Percentiles rank a stretch among this genome's conserved stretches.
phyloP scores from a whole-genome alignment of 2,329 filamentous ascomycete species.

The Arachnomyces sp. region DNA sequence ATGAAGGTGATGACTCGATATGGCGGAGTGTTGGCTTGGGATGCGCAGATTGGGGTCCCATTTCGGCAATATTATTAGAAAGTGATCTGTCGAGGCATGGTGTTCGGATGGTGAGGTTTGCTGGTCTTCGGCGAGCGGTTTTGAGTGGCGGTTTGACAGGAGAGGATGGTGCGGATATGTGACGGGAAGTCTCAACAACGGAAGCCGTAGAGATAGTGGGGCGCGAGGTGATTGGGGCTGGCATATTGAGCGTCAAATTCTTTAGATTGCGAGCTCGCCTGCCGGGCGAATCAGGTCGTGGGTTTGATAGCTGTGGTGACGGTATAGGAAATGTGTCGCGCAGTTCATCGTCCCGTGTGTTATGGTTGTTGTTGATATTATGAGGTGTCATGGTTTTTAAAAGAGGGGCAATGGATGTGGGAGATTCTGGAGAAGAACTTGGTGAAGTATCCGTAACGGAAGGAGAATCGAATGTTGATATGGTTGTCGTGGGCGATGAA shows the following conservation, averaged over 20 bases:
- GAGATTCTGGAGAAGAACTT: slow-evolving; percentile 85
- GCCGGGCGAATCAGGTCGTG: slow-evolving; percentile 32
- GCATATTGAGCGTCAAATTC: slow-evolving; percentile 55
- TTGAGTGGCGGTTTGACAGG: slow-evolving; percentile 49
- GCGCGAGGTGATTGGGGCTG: slow-evolving; percentile 35
- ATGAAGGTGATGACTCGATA: slow-evolving; percentile 54
- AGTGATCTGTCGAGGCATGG: slow-evolving; percentile 43
- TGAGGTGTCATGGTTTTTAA: slow-evolving; percentile 29
- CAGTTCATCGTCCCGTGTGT: slow-evolving; percentile 16
- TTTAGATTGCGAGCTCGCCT: slow-evolving; percentile 51
- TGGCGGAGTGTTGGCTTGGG: slow-evolving; percentile 49
- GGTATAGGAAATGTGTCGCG: slow-evolving; percentile 22
- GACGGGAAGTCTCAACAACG: slow-evolving; percentile 34
- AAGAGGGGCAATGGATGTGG: slow-evolving; percentile 60
- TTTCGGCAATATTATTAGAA: slow-evolving; percentile 38
- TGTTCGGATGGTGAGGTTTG: slow-evolving; percentile 53
- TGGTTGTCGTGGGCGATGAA: slow-evolving; percentile 88
- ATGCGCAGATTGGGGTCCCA: slow-evolving; percentile 51
- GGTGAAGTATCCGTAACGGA: slow-evolving; percentile 85
- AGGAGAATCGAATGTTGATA: slow-evolving; percentile 86
- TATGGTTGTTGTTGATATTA: slow-evolving; percentile 19
- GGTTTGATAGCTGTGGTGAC: slow-evolving; percentile 16
- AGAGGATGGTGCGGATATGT: slow-evolving; percentile 46
- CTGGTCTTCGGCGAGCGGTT: slow-evolving; percentile 48
- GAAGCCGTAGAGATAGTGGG: slow-evolving; percentile 43